phyloP scores from a whole-genome alignment of 768 basidiomycete genomes.

The Suillus discolor region DNA sequence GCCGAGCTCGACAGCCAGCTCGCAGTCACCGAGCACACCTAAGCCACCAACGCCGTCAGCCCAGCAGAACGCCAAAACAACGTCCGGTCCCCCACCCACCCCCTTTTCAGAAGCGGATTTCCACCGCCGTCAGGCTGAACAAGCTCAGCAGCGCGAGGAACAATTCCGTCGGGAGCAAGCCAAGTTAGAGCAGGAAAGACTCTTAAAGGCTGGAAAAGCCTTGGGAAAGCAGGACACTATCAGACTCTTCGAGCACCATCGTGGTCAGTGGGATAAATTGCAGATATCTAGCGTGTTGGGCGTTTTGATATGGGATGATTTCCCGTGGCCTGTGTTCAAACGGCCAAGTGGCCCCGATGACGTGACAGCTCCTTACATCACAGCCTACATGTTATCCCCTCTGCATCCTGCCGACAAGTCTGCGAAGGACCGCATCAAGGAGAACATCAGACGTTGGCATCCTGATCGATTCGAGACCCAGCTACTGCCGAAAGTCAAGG shows the following conservation, averaged over 20 bases:
- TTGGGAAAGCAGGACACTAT: constrained; percentile 59
- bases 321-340: constrained; percentile 77
- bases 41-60: constrained; percentile 29
- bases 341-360: constrained; percentile 60
- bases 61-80: constrained; percentile 23
- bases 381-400: constrained; percentile 62
- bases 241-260: constrained; percentile 61
- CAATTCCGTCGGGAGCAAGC: constrained; percentile 71
- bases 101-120: constrained; percentile 53
- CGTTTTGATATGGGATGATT: constrained; percentile 61
- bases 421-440: constrained; percentile 73
- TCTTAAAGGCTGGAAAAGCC: constrained; percentile 43
- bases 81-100: constrained; percentile 23
- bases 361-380: constrained; percentile 55
- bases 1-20: constrained; percentile 26
- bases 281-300: constrained; percentile 22
- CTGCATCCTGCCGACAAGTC: constrained; percentile 54
- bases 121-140: constrained; percentile 64
- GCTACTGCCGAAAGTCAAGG: constrained; percentile 61
- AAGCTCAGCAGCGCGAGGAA: constrained; percentile 66
- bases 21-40: constrained; percentile 26
- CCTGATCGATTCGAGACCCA: constrained; percentile 82
- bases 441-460: constrained; percentile 77
- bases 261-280: constrained; percentile 59
- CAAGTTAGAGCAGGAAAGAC: constrained; percentile 49